These are phyloP conservation scores for Globisporangium yorkense DNA, from an alignment of 352 stramenopile species.

Conservation along the genomic window DNA sequence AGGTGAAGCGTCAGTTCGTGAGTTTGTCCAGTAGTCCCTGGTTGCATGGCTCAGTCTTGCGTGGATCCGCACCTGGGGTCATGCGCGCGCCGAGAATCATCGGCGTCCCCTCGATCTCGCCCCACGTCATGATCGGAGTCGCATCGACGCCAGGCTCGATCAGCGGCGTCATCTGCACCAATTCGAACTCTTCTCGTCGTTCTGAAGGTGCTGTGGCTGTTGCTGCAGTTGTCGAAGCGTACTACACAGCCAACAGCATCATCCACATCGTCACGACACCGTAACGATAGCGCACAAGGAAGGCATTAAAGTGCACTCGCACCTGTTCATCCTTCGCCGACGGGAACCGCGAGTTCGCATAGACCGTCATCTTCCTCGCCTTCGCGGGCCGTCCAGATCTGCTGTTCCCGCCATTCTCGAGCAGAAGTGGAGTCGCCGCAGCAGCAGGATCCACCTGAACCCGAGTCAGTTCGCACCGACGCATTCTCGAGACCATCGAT, in stretches of 20 bases:
- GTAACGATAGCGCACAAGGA: neutral
- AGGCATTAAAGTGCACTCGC: neutral
- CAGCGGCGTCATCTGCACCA: conserved; percentile 77
- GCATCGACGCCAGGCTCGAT: conserved; percentile 67
- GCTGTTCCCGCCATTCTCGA: conserved; percentile 35
- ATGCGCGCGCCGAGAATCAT: conserved; percentile 37
- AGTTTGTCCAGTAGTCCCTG: neutral
- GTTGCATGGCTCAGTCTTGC: neutral
- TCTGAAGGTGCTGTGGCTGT: conserved; percentile 4
- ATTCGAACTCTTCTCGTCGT: conserved; percentile 22
- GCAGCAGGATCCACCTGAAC: conserved; percentile 10
- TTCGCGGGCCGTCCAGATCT: conserved; percentile 23
- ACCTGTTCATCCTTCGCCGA: neutral
- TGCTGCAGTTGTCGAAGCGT: neutral
- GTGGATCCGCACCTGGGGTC: conserved; percentile 27
- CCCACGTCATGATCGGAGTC: conserved; percentile 83
- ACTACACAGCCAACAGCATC: neutral
- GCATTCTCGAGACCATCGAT: neutral
- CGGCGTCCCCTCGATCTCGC: conserved; percentile 76
- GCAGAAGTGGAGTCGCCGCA: conserved; percentile 23
- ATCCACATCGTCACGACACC: neutral
- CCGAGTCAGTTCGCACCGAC: neutral
- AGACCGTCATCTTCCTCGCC: conserved; percentile 47
- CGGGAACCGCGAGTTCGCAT: conserved; percentile 71
- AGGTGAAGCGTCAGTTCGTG: neutral